A percentile compares a stretch with the other conserved stretches of the same genome.
phyloP scores from a whole-genome alignment of 2,329 filamentous ascomycete genomes.

The Leptographium wingfieldii region DNA sequence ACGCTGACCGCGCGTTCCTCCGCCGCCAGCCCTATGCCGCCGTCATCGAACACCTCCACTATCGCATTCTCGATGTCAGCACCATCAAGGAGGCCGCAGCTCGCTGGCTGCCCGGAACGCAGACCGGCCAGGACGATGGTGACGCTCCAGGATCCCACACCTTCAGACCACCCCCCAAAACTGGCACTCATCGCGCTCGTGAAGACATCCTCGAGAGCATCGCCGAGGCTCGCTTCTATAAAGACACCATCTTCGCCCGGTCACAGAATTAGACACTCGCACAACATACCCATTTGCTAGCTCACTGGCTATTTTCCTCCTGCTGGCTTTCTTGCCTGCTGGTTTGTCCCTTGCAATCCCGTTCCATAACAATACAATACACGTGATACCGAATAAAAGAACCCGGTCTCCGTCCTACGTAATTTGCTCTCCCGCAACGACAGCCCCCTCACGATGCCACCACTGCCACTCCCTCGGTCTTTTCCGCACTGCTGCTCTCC shows the following conservation, averaged over 20 bases:
- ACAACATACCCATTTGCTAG: too few species aligned
- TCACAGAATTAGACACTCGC: neutral
- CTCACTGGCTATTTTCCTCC: too few species aligned
- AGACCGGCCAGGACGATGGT: constrained; percentile 10
- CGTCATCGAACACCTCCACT: constrained; percentile 68
- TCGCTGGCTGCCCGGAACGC: constrained; percentile 58
- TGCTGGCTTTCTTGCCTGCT: neutral
- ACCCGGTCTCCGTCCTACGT: neutral
- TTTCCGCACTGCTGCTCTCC: neutral
- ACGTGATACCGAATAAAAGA: neutral
- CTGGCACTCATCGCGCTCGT: constrained; percentile 69
- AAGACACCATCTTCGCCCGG: constrained; percentile 48
- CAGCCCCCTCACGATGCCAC: neutral
- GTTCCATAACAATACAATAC: neutral
- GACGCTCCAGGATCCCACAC: neutral
- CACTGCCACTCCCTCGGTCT: neutral
- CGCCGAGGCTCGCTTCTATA: constrained; percentile 76
- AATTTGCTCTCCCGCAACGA: too few species aligned
- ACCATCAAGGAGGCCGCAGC: constrained; percentile 80
- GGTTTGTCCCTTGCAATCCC: neutral
- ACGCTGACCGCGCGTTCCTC: constrained; percentile 78
- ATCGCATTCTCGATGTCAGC: constrained; percentile 87
- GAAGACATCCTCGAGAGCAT: constrained; percentile 95
- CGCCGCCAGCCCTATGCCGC: constrained; percentile 58
- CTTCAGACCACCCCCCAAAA: constrained; percentile 24